A percentile compares a stretch with the other conserved stretches of the same genome.
Conservation (phyloP, 345 rosid genomes). For the Hibiscus tridactylites region DNA sequence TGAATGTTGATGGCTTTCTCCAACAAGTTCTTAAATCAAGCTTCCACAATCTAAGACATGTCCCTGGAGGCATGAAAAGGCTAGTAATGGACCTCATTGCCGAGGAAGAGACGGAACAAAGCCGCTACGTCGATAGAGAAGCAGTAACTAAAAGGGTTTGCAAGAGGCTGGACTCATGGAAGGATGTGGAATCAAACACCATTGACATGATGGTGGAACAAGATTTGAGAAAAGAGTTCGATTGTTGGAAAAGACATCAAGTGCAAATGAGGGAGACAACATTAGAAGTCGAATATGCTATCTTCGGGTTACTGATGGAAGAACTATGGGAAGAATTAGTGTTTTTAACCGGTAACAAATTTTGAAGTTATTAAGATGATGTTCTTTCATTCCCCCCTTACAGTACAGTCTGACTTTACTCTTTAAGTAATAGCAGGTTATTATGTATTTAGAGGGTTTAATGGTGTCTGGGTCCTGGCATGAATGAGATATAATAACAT, state of each 20-base stretch:
- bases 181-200: constrained; percentile 68
- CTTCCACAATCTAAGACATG: constrained; percentile 19
- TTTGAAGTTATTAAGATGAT: not conserved
- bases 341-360: constrained; percentile 6
- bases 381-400: not conserved
- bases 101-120: constrained; percentile 38
- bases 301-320: constrained; percentile 41
- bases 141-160: constrained; percentile 39
- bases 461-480: not conserved
- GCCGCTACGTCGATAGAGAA: constrained; percentile 16
- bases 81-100: constrained; percentile 55
- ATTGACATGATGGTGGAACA: constrained; percentile 85
- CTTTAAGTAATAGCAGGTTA: constrained; percentile 5
- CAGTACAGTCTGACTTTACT: constrained; percentile 17
- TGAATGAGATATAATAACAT: constrained; percentile 3
- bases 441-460: constrained; percentile 15
- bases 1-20: constrained; percentile 21
- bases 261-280: constrained; percentile 40
- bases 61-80: constrained; percentile 48
- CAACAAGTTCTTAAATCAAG: constrained; percentile 22
- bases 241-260: constrained; percentile 33
- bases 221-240: constrained; percentile 51
- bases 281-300: constrained; percentile 40
- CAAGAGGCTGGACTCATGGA: constrained; percentile 62
- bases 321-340: constrained; percentile 46